Evolutionary conservation across 2,329 filamentous ascomycete genomes (phyloP).

Genomic region (Rasamsonia emersonii): DNA sequence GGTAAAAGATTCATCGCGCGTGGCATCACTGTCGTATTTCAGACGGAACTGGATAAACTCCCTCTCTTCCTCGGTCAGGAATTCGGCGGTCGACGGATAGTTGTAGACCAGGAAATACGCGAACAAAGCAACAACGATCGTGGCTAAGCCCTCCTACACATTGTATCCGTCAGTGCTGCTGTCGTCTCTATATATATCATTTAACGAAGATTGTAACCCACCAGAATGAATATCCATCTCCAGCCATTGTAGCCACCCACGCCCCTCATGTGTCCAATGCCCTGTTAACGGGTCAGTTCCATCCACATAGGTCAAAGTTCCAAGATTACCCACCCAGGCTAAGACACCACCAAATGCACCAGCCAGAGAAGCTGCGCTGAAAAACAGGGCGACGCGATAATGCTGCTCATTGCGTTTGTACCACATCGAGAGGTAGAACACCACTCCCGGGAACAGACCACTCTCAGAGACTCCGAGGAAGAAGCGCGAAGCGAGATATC

Average conservation of each 20-base stretch:
- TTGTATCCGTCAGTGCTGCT: too few relatives aligned
- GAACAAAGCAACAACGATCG: constrained; percentile 45
- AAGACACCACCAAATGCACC: constrained; percentile 55
- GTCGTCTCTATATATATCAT: too few relatives aligned
- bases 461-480: constrained; percentile 46
- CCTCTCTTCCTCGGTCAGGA: constrained; percentile 42
- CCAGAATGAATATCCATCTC: constrained; percentile 59
- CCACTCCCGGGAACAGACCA: constrained; percentile 46
- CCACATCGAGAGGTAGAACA: constrained; percentile 56
- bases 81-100: constrained; percentile 34
- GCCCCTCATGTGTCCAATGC: constrained; percentile 41
- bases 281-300: constrained; percentile 20
- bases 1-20: constrained; percentile 57
- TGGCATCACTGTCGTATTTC: constrained; percentile 60
- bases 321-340: constrained; percentile 33
- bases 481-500: constrained; percentile 41
- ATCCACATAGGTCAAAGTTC: neutral
- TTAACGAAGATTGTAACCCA: too few relatives aligned
- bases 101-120: constrained; percentile 36
- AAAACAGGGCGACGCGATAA: constrained; percentile 52
- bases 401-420: constrained; percentile 53
- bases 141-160: constrained; percentile 58
- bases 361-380: constrained; percentile 49
- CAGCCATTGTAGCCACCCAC: constrained; percentile 45
- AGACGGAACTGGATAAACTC: constrained; percentile 54